Base-by-base conservation (phyloP, 2,329 filamentous ascomycete species). In the Phaeosphaeriaceae sp. region DNA sequence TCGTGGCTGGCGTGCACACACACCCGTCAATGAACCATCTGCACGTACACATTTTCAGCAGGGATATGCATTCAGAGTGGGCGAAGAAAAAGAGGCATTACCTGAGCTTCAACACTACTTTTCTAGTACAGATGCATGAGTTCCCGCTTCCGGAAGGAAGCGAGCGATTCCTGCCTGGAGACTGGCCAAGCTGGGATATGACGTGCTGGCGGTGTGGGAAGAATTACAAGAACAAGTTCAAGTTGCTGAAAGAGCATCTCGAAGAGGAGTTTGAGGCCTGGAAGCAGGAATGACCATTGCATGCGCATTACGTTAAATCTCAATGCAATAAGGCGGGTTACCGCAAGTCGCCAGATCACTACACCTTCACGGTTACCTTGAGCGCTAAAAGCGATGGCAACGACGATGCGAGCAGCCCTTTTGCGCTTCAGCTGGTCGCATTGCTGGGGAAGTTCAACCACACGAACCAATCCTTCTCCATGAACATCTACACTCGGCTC, bases 11-110 rank as follows among this genome's bases (percentile, higher is more conserved):
- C 15, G 85, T 97, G 7, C 95, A 99, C 79, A 90, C 92, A 2
- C 87, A 89, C 66, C 95, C 95, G 2, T 93, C 90, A 55, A 98
- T 99, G 95, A 89, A 86, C 62, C 92, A 98, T 75, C 75, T 98
- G 54, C 95, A 99, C 78, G 83, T 98, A 3, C 95, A 99, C 76
- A 87, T 98, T 27, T 79, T 98, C 56, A 92, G 91, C 41, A 82
- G 87, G 19, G 95, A 99, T 74, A 89, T 91, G 83, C 84, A 87
- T 68, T 92, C 89, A 40, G 84, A 86, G 11, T 84, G 84, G 47
- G 66, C 97, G 77, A 91, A 89, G 79, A 88, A 94, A 73, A 84
- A 88, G 63, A 94, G 93, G 75, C 95, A 98, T 79, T 98, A 97
- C 79, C 92, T 95, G 72, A 95, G 91, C 63, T 98, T 98, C 78